Conservation (phyloP, 2,329 filamentous ascomycete species). For the Arthrobotrys sphaeroides region DNA sequence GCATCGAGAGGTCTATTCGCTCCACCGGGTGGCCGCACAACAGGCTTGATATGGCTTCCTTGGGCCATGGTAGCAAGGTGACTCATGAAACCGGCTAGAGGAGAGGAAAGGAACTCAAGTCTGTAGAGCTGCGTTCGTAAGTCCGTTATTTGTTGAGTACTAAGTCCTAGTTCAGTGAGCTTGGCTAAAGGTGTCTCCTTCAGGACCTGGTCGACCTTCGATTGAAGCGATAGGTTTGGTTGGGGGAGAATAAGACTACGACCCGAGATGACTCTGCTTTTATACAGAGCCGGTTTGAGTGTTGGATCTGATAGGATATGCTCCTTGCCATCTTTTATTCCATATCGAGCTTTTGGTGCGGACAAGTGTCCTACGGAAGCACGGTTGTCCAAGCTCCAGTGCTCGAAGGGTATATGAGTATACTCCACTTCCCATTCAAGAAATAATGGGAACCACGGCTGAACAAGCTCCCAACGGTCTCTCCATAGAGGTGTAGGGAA, state of each 20-base stretch:
- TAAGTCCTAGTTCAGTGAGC: background rate
- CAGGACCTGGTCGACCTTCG: constrained; percentile 61
- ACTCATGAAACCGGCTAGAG: constrained; percentile 59
- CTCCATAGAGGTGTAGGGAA: constrained; percentile 46
- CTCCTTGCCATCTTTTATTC: background rate
- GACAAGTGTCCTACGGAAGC: constrained; percentile 18
- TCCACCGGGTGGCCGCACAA: constrained; percentile 45
- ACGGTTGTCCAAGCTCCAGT: constrained; percentile 56
- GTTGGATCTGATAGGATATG: constrained; percentile 36
- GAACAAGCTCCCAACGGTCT: constrained; percentile 60
- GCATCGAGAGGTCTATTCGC: constrained; percentile 30
- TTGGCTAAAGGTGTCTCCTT: constrained; percentile 56
- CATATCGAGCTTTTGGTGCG: constrained; percentile 24
- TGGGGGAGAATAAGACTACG: constrained; percentile 63
- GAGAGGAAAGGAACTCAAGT: constrained; percentile 59
- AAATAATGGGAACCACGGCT: constrained; percentile 63
- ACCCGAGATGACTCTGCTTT: constrained; percentile 60
- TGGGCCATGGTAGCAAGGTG: constrained; percentile 59
- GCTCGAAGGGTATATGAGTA: constrained; percentile 60
- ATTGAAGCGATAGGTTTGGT: constrained; percentile 59
- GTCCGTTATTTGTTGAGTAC: constrained; percentile 53
- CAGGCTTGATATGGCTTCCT: constrained; percentile 63
- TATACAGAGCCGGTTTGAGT: constrained; percentile 1
- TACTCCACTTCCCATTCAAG: constrained; percentile 64
- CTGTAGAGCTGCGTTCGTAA: constrained; percentile 42